phyloP scores from a whole-genome alignment of 2,329 filamentous ascomycete genomes.

The Lomentospora prolificans region DNA sequence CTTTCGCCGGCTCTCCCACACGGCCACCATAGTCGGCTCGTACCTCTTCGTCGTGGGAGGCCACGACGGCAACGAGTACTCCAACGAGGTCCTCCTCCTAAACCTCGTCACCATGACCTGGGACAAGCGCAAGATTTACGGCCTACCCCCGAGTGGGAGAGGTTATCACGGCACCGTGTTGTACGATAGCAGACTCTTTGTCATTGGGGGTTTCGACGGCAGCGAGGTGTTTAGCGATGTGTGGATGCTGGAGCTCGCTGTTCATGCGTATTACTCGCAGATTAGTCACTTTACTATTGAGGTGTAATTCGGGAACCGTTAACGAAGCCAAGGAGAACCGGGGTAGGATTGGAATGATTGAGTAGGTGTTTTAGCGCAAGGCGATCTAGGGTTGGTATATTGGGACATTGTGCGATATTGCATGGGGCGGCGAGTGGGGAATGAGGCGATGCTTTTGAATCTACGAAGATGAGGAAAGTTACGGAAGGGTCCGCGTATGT shows the following conservation, averaged over 20 bases:
- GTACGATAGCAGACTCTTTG: conserved; percentile 53
- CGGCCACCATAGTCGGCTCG: conserved; percentile 58
- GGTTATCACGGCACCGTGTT: conserved; percentile 59
- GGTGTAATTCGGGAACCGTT: no score
- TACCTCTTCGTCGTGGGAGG: conserved; percentile 63
- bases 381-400: background rate
- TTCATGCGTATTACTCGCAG: conserved; percentile 64
- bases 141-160: conserved; percentile 49
- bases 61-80: conserved; percentile 61
- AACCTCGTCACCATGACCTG: conserved; percentile 68
- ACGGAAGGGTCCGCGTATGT: no score
- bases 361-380: no score
- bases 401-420: background rate
- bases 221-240: conserved; percentile 59
- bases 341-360: no score
- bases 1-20: conserved; percentile 58
- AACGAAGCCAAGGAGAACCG: no score
- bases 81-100: conserved; percentile 56
- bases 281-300: conserved; percentile 65
- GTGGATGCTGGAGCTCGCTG: conserved; percentile 56
- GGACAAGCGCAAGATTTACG: conserved; percentile 58
- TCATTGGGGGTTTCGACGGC: conserved; percentile 60
- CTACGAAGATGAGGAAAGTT: no score
- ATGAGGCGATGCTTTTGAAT: no score
- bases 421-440: no score